A percentile compares a stretch with the other conserved stretches of the same genome.
phyloP scores from a whole-genome alignment of 805 yeast genomes.

The Pichia scutulata region DNA sequence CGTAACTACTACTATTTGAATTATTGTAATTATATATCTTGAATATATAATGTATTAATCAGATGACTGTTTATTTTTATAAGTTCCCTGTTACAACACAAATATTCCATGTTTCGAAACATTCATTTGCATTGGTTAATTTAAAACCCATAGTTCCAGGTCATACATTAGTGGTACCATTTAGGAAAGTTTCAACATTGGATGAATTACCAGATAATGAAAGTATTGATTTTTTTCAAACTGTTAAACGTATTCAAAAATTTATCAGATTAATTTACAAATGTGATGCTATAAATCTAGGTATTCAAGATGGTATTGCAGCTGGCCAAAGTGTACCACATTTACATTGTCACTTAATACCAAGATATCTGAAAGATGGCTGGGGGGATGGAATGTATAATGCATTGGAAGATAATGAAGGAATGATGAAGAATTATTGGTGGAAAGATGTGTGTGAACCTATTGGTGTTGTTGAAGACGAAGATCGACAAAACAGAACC shows the following conservation, averaged over 20 bases:
- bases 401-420: conserved; percentile 49
- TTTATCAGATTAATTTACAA: conserved; percentile 60
- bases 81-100: conserved; percentile 50
- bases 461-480: conserved; percentile 37
- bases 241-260: conserved; percentile 62
- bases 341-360: conserved; percentile 88
- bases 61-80: conserved; percentile 35
- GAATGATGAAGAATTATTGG: conserved; percentile 31
- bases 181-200: conserved; percentile 57
- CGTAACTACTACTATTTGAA: too few relatives aligned
- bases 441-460: conserved; percentile 20
- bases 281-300: conserved; percentile 81
- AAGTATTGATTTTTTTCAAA: conserved; percentile 64
- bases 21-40: too few relatives aligned
- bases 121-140: conserved; percentile 82
- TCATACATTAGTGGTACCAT: conserved; percentile 83
- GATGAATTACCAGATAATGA: conserved; percentile 69
- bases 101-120: conserved; percentile 49
- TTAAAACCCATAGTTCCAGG: conserved; percentile 91
- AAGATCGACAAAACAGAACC: conserved; percentile 49
- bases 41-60: too few relatives aligned
- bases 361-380: conserved; percentile 57
- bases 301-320: conserved; percentile 93
- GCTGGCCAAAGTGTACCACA: conserved; percentile 98
- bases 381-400: conserved; percentile 67